Evolutionary conservation across 1,284 basidiomycete genomes (phyloP).

Genomic region (Megacollybia platyphylla): DNA sequence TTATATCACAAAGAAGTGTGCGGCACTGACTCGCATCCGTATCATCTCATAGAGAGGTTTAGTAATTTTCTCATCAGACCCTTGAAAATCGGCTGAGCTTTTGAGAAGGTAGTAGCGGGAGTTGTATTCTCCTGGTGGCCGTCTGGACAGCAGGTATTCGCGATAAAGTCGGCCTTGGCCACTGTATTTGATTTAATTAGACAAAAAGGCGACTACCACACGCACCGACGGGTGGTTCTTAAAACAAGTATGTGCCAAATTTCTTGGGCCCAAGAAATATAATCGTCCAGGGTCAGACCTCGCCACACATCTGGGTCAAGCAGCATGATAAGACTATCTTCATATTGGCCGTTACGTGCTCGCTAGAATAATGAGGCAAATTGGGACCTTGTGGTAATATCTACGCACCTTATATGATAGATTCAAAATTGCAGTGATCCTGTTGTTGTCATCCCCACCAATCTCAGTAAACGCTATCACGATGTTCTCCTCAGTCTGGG

Average conservation of each 20-base stretch:
- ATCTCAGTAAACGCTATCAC: slow-evolving; percentile 52
- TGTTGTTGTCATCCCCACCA: slow-evolving; percentile 46
- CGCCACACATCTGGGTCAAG: slow-evolving; percentile 61
- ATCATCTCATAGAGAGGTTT: slow-evolving; percentile 53
- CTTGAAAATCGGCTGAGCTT: slow-evolving; percentile 2
- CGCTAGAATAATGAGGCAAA: slow-evolving; percentile 24
- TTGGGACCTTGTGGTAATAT: slow-evolving; percentile 3
- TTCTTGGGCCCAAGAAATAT: slow-evolving; percentile 55
- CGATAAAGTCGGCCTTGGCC: slow-evolving; percentile 52
- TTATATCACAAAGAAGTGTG: slow-evolving; percentile 1
- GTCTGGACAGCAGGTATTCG: slow-evolving; percentile 49
- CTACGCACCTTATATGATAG: slow-evolving; percentile 37
- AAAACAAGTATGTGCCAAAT: slow-evolving; percentile 66
- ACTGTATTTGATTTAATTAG: slow-evolving; percentile 11
- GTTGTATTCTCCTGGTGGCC: slow-evolving; percentile 37
- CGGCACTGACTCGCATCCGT: slow-evolving; percentile 38
- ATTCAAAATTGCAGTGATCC: slow-evolving; percentile 48
- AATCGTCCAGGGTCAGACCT: slow-evolving; percentile 49
- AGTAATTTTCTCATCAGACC: slow-evolving; percentile 29
- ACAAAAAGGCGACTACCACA: slow-evolving; percentile 4
- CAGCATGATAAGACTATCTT: slow-evolving; percentile 45
- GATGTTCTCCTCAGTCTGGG: slow-evolving; percentile 54
- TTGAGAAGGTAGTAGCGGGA: slow-evolving; percentile 37
- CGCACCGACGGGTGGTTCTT: slow-evolving; percentile 53
- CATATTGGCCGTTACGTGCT: slow-evolving; percentile 57